Evolutionary conservation across 2,329 filamentous ascomycete species (phyloP), one percentile per base, ranked within the genome.

Genomic region (Bretziella fagacearum): DNA sequence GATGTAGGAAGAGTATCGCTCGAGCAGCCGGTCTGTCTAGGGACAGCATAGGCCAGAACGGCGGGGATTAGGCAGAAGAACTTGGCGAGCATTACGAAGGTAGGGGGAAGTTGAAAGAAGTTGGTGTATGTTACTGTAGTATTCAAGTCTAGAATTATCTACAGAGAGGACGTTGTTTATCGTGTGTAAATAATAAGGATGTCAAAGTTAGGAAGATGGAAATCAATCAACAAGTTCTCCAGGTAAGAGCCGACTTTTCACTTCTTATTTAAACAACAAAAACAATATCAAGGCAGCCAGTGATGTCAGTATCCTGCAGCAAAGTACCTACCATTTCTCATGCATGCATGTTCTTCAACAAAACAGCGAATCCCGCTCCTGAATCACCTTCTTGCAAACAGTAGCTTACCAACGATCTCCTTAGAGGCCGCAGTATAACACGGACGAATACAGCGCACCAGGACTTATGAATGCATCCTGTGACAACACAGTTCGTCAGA

Each of bases 1-100:
- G 57, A 52, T 23, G 56, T 52, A 3, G 66, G 67, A 3, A 66
- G 55, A 25, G 55, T 54, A 53, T 65, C 68, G 44, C 42, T 46
- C 13, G 45, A 36, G 41, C 49, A 51, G 41, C 29, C 27, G 23
- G 35, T 47, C 17, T 51, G 45, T 41, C 49, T 47, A 23, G 47
- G 50, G 18, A 46, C 23, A 25, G 26, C 44, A 13, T 29, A 35
- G 20, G 41, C 44, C 17, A 45, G 30, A 13, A 37, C 53, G 32
- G 49, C 51, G 15, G 50, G 45, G 8, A 53, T 20, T 6, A 56
- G 32, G 7, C 53, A 35, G 15, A 49, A 46, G 4, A 53, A 4
- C 35, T 42, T 43, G 47, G 52, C 47, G 32, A 52, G 50, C 48
- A 52, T 49, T 35, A 11, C 39, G 33, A 17, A 18, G 13, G 6